Base-by-base conservation (phyloP, 192 early-diverging fungal genomes). In the Gigaspora rosea region DNA sequence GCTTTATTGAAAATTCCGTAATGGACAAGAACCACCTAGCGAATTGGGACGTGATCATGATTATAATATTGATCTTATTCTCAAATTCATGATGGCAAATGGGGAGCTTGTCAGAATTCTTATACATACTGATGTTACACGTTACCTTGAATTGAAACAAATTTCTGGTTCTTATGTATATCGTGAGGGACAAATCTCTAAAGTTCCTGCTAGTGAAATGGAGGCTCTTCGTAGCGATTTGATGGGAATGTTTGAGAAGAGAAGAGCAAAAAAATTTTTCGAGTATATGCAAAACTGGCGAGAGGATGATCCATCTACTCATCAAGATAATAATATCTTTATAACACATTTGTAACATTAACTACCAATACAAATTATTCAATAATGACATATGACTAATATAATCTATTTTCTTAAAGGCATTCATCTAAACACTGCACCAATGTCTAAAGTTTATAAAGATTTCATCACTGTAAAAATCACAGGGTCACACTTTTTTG, bases 11-110 rank as follows among this genome's bases (percentile, higher is more conserved):
- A 90, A 90, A 79, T 94, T 92, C 85, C 89, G 93, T 32, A 51
- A 82, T 69, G 87, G 84, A 8, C 82, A 81, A 27, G 67, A 76
- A 20, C 79, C 88, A 51, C 87, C 93, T 16, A 75, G 79, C 15
- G 63, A 71, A 35, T 81, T 93, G 20, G 93, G 93, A 13, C 86
- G 86, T 61, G 90, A 90, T 81, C 91, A 96, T 73, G 97, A 98
- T 86, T 99, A 93, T 86, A 96, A 95, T 85, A 90, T 99, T 67
- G 98, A 99, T 84, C 85, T 98, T 80, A 97, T 99, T 66, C 98
- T 97, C 76, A 99, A 99, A 88, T 99, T 99, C 85, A 94, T 97
- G 86, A 98, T 99, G 97, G 96, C 95, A 36, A 95, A 94, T 69
- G 98, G 97, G 64, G 97, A 97, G 82, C 94, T 99, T 78, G 94